Percentiles rank a stretch among this genome's conserved stretches.
These are phyloP conservation scores for Suhomyces bolitotheri DNA, from an alignment of 1,139 yeast genomes.

Conservation along the genomic window DNA sequence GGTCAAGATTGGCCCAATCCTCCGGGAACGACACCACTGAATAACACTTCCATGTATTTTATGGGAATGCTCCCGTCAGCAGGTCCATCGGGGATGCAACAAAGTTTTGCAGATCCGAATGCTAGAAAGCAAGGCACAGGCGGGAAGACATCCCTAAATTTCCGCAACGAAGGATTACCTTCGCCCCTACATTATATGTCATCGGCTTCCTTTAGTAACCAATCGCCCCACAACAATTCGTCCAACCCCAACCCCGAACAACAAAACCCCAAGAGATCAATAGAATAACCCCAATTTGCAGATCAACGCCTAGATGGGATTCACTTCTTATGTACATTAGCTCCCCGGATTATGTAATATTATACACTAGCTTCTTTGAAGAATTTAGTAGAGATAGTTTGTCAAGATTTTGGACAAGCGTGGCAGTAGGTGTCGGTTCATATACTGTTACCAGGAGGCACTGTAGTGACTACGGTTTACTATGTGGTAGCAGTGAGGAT, in stretches of 20 bases:
- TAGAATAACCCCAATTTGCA: no score
- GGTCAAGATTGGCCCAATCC: constrained; percentile 47
- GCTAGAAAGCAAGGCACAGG: constrained; percentile 1
- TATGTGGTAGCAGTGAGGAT: no score
- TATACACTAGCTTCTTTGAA: no score
- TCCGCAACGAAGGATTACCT: constrained; percentile 14
- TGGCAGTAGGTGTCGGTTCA: no score
- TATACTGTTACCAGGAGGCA: no score
- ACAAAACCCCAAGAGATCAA: constrained; percentile 7
- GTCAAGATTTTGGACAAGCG: no score
- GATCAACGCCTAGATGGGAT: no score
- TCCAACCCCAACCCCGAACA: constrained; percentile 8
- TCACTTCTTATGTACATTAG: no score
- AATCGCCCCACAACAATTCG: constrained; percentile 3
- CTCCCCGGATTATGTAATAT: no score
- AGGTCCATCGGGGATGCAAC: constrained; percentile 13
- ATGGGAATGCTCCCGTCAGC: constrained; percentile 21
- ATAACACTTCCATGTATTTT: constrained; percentile 18
- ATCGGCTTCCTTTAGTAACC: constrained; percentile 12
- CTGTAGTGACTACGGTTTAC: no score
- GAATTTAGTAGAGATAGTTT: no score
- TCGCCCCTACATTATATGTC: constrained; percentile 18
- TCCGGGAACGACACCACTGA: constrained; percentile 35
- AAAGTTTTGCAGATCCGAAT: constrained; percentile 5
- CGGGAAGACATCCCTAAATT: constrained; percentile 3